phyloP scores from a whole-genome alignment of 805 yeast genomes.

The Ogataea populi-albae region DNA sequence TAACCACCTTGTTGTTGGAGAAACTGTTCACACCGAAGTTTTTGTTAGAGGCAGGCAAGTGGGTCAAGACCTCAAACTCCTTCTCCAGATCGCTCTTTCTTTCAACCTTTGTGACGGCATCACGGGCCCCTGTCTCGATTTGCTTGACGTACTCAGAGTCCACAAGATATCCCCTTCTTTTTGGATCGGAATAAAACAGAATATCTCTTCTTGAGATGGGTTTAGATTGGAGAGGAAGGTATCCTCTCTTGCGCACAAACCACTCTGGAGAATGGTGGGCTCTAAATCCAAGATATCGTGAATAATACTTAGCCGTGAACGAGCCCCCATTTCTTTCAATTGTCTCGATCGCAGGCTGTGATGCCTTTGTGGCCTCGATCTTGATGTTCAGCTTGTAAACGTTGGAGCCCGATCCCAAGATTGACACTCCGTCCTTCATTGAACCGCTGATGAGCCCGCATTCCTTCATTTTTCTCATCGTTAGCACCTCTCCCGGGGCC shows the following conservation, averaged over 20 bases:
- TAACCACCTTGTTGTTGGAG: slow-evolving; percentile 21
- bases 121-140: slow-evolving; percentile 21
- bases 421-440: slow-evolving; percentile 74
- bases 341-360: slow-evolving; percentile 65
- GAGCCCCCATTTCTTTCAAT: slow-evolving; percentile 74
- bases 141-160: slow-evolving; percentile 36
- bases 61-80: slow-evolving; percentile 19
- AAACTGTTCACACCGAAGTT: slow-evolving; percentile 22
- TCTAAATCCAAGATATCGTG: slow-evolving; percentile 57
- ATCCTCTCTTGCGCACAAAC: slow-evolving; percentile 66
- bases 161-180: slow-evolving; percentile 70
- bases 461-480: slow-evolving; percentile 74
- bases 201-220: slow-evolving; percentile 83
- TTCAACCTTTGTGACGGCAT: slow-evolving; percentile 6
- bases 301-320: slow-evolving; percentile 69
- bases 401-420: slow-evolving; percentile 63
- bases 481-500: slow-evolving; percentile 58
- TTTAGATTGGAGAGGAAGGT: slow-evolving; percentile 79
- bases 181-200: slow-evolving; percentile 67
- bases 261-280: slow-evolving; percentile 77
- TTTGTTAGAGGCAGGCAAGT: slow-evolving; percentile 1
- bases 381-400: slow-evolving; percentile 57
- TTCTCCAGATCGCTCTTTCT: slow-evolving; percentile 23
- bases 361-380: slow-evolving; percentile 81
- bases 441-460: slow-evolving; percentile 71